Percentiles rank a stretch among this genome's conserved stretches.
Conservation (phyloP, 73 alveolate species). For the Paramecium tetraurelia region DNA sequence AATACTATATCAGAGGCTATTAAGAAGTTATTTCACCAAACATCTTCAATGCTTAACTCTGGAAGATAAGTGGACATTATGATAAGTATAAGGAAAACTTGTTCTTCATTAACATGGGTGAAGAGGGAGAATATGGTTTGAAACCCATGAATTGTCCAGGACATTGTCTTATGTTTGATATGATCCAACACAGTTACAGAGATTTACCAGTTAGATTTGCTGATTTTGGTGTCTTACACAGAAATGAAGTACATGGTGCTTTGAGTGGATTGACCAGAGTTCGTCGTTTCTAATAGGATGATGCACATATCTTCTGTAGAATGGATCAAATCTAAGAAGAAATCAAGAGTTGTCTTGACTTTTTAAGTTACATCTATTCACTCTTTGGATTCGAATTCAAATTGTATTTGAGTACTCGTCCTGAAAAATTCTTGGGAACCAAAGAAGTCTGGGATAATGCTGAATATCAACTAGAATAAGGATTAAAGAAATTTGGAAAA, state of each 20-base stretch:
- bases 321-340: conserved; percentile 94
- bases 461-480: conserved; percentile 86
- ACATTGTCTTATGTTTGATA: conserved; percentile 95
- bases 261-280: conserved; percentile 98
- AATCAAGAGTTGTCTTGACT: conserved; percentile 83
- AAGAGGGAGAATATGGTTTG: conserved; percentile 96
- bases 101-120: conserved; percentile 95
- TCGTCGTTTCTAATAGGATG: conserved; percentile 99
- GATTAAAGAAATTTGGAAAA: conserved; percentile 95
- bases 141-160: conserved; percentile 99
- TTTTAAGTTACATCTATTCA: conserved; percentile 83
- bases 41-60: conserved; percentile 90
- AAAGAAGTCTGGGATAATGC: conserved; percentile 97
- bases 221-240: conserved; percentile 99
- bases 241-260: conserved; percentile 99
- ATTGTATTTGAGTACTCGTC: conserved; percentile 93
- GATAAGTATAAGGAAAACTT: conserved; percentile 98
- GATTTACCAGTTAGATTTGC: conserved; percentile 99
- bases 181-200: conserved; percentile 93
- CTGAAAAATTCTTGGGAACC: conserved; percentile 93
- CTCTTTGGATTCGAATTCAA: conserved; percentile 94
- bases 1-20: conserved; percentile 97
- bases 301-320: conserved; percentile 99
- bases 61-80: conserved; percentile 99
- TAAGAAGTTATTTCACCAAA: conserved; percentile 98